Conservation (phyloP, 75 land plant species). For the Ceratopteris richardii region DNA sequence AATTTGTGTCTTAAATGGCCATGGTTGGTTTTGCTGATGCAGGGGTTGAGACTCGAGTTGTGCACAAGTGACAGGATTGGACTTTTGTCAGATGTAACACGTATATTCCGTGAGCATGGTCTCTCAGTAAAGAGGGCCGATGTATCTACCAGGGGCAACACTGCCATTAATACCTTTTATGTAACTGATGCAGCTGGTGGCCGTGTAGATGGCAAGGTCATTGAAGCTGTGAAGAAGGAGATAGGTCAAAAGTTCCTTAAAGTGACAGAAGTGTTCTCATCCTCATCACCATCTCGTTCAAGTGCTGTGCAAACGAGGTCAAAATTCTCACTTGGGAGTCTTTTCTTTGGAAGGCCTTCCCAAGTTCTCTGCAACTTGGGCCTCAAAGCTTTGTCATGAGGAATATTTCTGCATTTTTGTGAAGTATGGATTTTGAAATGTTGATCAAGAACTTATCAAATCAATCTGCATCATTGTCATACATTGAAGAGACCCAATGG, state of each 20-base stretch:
- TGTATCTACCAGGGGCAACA: conserved; percentile 26
- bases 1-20: too few species aligned
- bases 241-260: conserved; percentile 51
- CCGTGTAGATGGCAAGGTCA: conserved; percentile 46
- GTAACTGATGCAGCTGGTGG: conserved; percentile 73
- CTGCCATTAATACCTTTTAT: conserved; percentile 60
- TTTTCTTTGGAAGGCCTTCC: neutral
- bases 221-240: conserved; percentile 51
- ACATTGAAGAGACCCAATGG: too few species aligned
- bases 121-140: conserved; percentile 45
- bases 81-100: conserved; percentile 38
- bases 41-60: conserved; percentile 42
- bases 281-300: neutral
- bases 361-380: neutral
- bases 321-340: neutral
- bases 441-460: too few species aligned
- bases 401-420: too few species aligned
- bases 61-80: conserved; percentile 38
- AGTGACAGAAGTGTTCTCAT: conserved; percentile 31
- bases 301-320: neutral
- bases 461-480: too few species aligned
- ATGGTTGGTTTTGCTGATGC: too few species aligned
- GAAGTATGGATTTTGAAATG: too few species aligned
- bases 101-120: conserved; percentile 45
- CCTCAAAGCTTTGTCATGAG: too few species aligned